Evolutionary conservation across 2,329 filamentous ascomycete species (phyloP).

Genomic region (Bipolaris oryzae): DNA sequence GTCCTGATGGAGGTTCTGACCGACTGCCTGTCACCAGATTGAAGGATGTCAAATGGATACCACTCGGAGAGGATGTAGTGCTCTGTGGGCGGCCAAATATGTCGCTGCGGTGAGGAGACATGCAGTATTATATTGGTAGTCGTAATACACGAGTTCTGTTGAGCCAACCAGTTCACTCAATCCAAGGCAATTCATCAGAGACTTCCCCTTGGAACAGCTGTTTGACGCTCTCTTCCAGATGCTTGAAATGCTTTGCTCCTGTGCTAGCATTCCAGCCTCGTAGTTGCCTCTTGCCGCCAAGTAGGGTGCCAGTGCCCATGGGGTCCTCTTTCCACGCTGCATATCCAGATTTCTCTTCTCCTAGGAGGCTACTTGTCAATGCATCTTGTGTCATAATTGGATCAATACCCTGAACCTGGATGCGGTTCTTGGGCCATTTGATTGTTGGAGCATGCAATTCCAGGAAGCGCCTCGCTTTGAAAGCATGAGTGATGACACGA

Average conservation of each 20-base stretch:
- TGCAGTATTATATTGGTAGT: neutral
- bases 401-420: conserved; percentile 54
- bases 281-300: conserved; percentile 49
- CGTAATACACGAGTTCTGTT: neutral
- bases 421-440: conserved; percentile 49
- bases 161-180: neutral
- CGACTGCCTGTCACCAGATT: conserved; percentile 67
- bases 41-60: conserved; percentile 72
- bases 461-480: conserved; percentile 54
- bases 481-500: conserved; percentile 55
- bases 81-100: conserved; percentile 69
- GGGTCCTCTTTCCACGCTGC: conserved; percentile 48
- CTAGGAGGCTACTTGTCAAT: conserved; percentile 43
- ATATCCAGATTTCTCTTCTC: conserved; percentile 48
- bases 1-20: conserved; percentile 64
- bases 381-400: conserved; percentile 50
- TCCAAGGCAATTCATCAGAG: conserved; percentile 38
- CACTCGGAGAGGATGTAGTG: conserved; percentile 82
- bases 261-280: conserved; percentile 48
- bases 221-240: conserved; percentile 39
- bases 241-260: conserved; percentile 25
- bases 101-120: neutral
- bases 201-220: conserved; percentile 31
- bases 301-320: conserved; percentile 44
- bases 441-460: conserved; percentile 51